Conservation (phyloP, 2,329 filamentous ascomycete genomes). For the Dothidotthia symphoricarpi region DNA sequence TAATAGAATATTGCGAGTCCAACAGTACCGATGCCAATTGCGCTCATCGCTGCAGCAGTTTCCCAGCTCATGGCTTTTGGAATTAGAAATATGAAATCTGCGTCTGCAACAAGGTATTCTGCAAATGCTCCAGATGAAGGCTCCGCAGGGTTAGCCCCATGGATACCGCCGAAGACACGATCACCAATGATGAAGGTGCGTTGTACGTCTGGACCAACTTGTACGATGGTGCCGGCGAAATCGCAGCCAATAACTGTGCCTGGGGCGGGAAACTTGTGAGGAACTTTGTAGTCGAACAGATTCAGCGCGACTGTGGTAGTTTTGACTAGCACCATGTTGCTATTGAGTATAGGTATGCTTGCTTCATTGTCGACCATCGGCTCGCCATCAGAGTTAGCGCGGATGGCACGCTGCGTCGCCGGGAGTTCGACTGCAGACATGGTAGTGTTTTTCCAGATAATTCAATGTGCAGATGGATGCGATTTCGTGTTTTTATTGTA, state of each 20-base stretch:
- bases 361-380: too few relatives aligned
- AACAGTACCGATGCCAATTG: slow-evolving; percentile 50
- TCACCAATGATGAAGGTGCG: slow-evolving; percentile 50
- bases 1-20: slow-evolving; percentile 47
- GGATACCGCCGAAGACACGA: slow-evolving; percentile 50
- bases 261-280: slow-evolving; percentile 26
- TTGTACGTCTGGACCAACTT: slow-evolving; percentile 46
- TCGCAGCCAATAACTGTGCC: slow-evolving; percentile 52
- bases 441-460: too few relatives aligned
- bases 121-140: slow-evolving; percentile 49
- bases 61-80: slow-evolving; percentile 49
- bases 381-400: too few relatives aligned
- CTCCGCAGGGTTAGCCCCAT: slow-evolving; percentile 39
- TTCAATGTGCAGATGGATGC: too few relatives aligned
- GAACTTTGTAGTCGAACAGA: slow-evolving; percentile 56
- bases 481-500: too few relatives aligned
- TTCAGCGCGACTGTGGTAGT: slow-evolving; percentile 52
- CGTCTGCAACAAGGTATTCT: slow-evolving; percentile 52
- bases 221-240: slow-evolving; percentile 51
- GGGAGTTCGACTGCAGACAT: too few relatives aligned
- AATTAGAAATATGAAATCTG: slow-evolving; percentile 47
- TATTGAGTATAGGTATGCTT: too few relatives aligned
- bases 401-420: too few relatives aligned
- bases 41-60: slow-evolving; percentile 52
- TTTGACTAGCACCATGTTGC: too few relatives aligned